Percentiles rank a stretch among this genome's conserved stretches.
Conservation (phyloP, 306 rosid species). For the Elaeagnus macrophylla region DNA sequence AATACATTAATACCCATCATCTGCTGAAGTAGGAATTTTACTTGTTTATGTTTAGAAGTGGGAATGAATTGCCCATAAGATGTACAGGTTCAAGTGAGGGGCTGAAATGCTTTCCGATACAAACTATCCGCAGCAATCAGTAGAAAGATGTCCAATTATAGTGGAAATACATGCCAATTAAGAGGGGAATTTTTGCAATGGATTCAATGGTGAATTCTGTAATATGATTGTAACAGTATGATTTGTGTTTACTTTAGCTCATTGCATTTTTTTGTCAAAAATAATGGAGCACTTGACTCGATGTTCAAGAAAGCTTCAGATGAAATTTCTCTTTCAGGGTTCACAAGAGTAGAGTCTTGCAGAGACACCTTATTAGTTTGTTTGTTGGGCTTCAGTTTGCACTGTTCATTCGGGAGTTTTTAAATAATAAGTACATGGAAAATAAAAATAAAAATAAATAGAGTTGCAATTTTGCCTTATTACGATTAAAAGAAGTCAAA, state of each 20-base stretch:
- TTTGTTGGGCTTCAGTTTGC: no score
- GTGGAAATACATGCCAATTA: not conserved
- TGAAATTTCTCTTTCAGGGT: not conserved
- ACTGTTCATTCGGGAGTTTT: no score
- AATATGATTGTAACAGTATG: not conserved
- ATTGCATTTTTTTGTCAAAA: not conserved
- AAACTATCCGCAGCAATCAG: not conserved
- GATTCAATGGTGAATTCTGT: not conserved
- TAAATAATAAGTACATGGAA: no score
- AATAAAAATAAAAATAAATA: no score
- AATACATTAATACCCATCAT: conserved; percentile 33
- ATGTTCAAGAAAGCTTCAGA: not conserved
- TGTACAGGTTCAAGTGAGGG: conserved; percentile 40
- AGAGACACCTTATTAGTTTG: no score
- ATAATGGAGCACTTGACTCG: no score
- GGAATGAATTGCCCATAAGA: conserved; percentile 16
- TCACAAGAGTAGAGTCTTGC: no score
- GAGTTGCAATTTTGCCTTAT: no score
- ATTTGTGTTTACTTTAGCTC: conserved; percentile 2
- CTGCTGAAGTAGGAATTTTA: conserved; percentile 7
- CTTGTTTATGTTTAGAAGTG: conserved; percentile 17
- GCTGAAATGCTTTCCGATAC: conserved; percentile 17
- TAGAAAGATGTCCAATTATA: conserved; percentile 9
- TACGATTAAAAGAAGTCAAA: no score
- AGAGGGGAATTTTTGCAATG: conserved; percentile 21